Base-by-base conservation (phyloP, 352 stramenopile genomes). In the Phytophthora macrochlamydospora region DNA sequence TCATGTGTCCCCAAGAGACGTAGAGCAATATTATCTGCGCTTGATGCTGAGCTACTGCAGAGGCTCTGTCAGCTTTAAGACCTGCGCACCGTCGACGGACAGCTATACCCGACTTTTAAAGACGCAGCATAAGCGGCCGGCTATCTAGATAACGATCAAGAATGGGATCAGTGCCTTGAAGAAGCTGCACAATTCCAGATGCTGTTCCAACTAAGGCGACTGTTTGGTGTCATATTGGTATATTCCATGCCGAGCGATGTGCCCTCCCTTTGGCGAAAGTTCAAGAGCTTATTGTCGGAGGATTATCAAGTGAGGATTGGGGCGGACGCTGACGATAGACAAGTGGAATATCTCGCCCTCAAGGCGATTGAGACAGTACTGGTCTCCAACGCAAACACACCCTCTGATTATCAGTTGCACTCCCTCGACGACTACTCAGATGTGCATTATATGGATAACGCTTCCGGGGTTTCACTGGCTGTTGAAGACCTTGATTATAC, bases 171-270 rank as follows among this genome's bases (percentile, higher is more conserved):
- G 2, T 71, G 60, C 44, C 40, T 83, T 35, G 28, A 28, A 1
- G 61, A 80, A 51, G 62, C 49, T 2, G 13, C 59, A 4, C 5
- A 50, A 1, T 79, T 63, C 40, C 24, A 67, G 45, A 75, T 71
- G 56, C 62, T 67, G 2, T 59, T 9, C 31, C 60, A 75, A 30
- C 59, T 78, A 8, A 65, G 68, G n/a, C 48, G 76, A 38, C 42
- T 78, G 28, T 81, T 79, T 28, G 56, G 35, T 40, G 35, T 40
- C 35, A 40, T 40, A 11, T 11, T 6, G 9, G 35, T 40, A 6
- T 40, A 40, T 40, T 40, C 35, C 35, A 11, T 40, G 35, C 35
- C 35, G 9, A 11, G 35, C 35, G 35, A 40, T 40, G 35, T 40
- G 9, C 35, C 35, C 6, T 6, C 35, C 6, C 35, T 40, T 6